Evolutionary conservation across 129 eudicot genomes (phyloP), one percentile per base, ranked within the genome.

Genomic region (Lactuca sativa): DNA sequence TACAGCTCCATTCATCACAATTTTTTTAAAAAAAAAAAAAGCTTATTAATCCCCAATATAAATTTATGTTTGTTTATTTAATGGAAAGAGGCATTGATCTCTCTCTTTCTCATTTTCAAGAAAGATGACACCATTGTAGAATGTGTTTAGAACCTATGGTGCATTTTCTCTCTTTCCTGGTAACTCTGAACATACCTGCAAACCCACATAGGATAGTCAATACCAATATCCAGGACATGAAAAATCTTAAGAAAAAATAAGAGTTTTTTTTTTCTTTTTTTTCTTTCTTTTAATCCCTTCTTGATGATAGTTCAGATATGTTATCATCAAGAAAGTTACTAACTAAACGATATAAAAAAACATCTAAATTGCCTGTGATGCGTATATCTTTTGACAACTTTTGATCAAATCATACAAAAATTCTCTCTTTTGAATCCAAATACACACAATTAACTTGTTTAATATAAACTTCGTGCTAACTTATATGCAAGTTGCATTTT

Each of bases 91-190:
- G 70, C 18, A 13, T 17, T 18, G 11, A 72, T 57, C 78, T 32
- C 18, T 56, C 12, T 74, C 18, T 56, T 8, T 74, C 18, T 56
- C 51, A 43, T 31, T 52, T 74, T 56, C 40, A 56, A 62, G 34
- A 30, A 33, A 4, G 44, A 59, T 21, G n/a, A 53, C 64, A 64
- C 52, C 72, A 33, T 2, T 34, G 51, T 2, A 61, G 60, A 14
- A 37, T 31, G 59, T 10, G 25, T 43, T 78, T 65, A 78, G 72
- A 64, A 78, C 68, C 82, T 64, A 71, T 78, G 82, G 73, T 78
- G 72, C 77, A 71, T 1, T 31, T 78, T 78, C 77, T 78, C 82
- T 4, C 63, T 41, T 58, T 78, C 77, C 73, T 78, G 72, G 67
- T 70, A 78, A 16, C 37, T 64, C 77, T 64, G 4, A 13, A 77